Evolutionary conservation across 352 stramenopile species (phyloP), one percentile per base, ranked within the genome.

Genomic region (Lagenidium sp.): DNA sequence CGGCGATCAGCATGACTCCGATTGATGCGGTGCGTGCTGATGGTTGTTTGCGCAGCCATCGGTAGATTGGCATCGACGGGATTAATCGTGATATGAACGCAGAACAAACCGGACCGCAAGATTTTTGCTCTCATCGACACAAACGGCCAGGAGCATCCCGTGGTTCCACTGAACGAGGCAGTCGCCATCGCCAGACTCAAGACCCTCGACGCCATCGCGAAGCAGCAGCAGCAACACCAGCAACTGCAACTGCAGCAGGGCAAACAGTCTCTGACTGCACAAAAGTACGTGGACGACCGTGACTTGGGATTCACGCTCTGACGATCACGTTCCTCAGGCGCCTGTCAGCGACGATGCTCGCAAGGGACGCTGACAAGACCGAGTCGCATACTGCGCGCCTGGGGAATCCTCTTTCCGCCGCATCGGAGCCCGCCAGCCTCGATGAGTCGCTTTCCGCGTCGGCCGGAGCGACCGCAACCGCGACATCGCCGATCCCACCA

Each of bases 91-190:
- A 20, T 6, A 12, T 24, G 8, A 1, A 22, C 7, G 28, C 8
- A 85, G 71, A 62, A 49, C 20, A 84, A 82, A 51, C 56, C 63
- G 0, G 65, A 82, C 41, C 68, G 74, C 39, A 83, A 83, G 41
- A 41, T 41, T 15, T 80, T 74, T 44, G 50, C 53, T 10, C 42
- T 86, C 6, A 55, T 89, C 21, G 77, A 86, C 56, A 76, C 57
- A 1, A 53, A 71, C 7, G 60, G 64, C 3, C 56, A 60, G 18
- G 62, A 74, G 19, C 77, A 82, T 34, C 26, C 16, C 0, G 24
- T 80, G 10, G 63, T 66, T 36, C 64, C 67, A 20, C 56, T 89
- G 19, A 84, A 80, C 35, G 56, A 68, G 31, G 44, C 77, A 0
- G 31, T 86, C 19, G 81, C 73, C 1, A 65, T 57, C 2, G 66